Conservation (phyloP, 2,329 filamentous ascomycete genomes). For the Colletotrichum sp. region DNA sequence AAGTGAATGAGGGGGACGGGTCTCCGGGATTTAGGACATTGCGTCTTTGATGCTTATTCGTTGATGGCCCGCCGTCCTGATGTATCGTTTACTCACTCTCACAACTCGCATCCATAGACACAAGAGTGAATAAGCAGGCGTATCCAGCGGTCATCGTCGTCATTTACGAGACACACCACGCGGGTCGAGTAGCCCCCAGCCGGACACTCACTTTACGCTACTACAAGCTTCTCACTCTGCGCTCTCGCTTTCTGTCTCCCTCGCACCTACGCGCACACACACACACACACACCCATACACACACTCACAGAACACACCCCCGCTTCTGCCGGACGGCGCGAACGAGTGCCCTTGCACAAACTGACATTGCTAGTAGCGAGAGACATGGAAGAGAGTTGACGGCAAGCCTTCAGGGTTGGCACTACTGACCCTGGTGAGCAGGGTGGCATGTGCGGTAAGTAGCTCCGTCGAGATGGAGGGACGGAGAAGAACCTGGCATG, state of each 20-base stretch:
- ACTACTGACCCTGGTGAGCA: conserved; percentile 14
- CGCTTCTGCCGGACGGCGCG: conserved; percentile 22
- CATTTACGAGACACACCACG: neutral
- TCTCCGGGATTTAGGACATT: neutral
- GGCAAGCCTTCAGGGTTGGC: conserved; percentile 22
- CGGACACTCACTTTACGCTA: neutral
- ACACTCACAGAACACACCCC: conserved; percentile 9
- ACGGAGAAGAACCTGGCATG: conserved; percentile 29
- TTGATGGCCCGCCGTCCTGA: neutral
- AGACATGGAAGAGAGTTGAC: conserved; percentile 18
- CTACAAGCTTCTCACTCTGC: neutral
- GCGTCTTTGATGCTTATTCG: neutral
- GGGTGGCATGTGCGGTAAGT: conserved; percentile 19
- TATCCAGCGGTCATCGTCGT: neutral
- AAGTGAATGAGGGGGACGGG: neutral
- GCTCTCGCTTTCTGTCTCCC: neutral
- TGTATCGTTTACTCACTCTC: neutral
- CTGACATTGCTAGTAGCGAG: conserved; percentile 11
- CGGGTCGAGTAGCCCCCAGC: conserved; percentile 11
- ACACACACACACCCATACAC: neutral
- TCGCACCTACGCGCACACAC: neutral
- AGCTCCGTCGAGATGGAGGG: conserved; percentile 37
- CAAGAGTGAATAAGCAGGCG: neutral
- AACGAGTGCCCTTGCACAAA: conserved; percentile 22
- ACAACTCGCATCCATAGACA: neutral